phyloP scores from a whole-genome alignment of 148 eudicot species.

The Amaranthus hypochondriacus region DNA sequence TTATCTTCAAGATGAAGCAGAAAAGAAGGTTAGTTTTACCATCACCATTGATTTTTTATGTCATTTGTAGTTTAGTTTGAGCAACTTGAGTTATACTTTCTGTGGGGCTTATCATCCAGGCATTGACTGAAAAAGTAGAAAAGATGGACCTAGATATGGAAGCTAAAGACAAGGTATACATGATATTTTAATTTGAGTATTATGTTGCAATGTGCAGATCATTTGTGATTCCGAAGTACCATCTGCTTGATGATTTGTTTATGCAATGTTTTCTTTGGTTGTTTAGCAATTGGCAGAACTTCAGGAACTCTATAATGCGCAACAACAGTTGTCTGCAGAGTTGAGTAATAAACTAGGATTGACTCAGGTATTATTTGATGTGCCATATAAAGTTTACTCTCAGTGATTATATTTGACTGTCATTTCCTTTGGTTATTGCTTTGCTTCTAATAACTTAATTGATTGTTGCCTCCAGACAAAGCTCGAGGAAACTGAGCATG shows the following conservation, averaged over 20 bases:
- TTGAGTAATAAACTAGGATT: slow-evolving; percentile 74
- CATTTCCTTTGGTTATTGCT: not conserved
- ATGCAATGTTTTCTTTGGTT: not conserved
- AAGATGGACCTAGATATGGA: slow-evolving; percentile 84
- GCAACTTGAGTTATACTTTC: slow-evolving; percentile 15
- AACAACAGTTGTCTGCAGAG: slow-evolving; percentile 69
- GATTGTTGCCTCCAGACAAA: slow-evolving; percentile 56
- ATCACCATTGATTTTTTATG: not conserved
- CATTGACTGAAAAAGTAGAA: slow-evolving; percentile 82
- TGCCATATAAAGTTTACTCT: slow-evolving; percentile 2
- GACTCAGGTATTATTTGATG: slow-evolving; percentile 59
- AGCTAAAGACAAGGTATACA: slow-evolving; percentile 73
- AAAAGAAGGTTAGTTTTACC: slow-evolving; percentile 54
- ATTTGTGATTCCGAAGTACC: not conserved
- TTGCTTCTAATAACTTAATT: not conserved
- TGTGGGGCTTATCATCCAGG: slow-evolving; percentile 40
- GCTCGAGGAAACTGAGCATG: slow-evolving; percentile 86
- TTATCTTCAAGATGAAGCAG: slow-evolving; percentile 91
- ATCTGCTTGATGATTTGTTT: slow-evolving; percentile 7
- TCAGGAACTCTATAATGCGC: slow-evolving; percentile 72
- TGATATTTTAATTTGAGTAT: not conserved
- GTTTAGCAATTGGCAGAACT: slow-evolving; percentile 76
- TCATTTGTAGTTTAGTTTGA: not conserved
- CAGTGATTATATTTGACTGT: not conserved
- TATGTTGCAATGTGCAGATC: not conserved